Evolutionary conservation across 2,329 filamentous ascomycete genomes (phyloP), one percentile per base, ranked within the genome.

Genomic region (Hymenoscyphus fraxineus): DNA sequence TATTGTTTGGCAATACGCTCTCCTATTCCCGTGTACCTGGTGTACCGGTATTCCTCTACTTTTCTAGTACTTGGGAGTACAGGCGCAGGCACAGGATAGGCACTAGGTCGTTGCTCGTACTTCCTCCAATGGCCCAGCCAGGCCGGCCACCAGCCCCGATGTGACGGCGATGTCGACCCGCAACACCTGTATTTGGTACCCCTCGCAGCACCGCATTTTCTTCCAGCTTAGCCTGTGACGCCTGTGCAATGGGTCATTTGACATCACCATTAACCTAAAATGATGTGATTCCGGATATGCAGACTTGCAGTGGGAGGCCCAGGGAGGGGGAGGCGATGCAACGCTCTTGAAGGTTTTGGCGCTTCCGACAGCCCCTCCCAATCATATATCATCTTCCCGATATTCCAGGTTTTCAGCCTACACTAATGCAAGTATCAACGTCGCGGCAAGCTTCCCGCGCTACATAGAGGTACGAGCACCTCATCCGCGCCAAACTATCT

Each of bases 231-330:
- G 15, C 44, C 44, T 47, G 44, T 47, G 44, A 6, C 13, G 15
- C 44, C 44, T 47, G 44, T 47, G 44, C 44, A n/a, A 51, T 51
- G n/a, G 44, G 22, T 27, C 6, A 51, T 51, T 51, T 51, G 44
- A 51, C 44, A 51, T 51, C 44, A 19, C 44, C 44, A 51, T 51
- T 19, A n/a, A 51, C 44, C 44, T 9, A 51, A 51, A 51, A 51
- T 51, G 44, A 51, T 51, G 44, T 51, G 44, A 51, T 51, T n/a
- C 44, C 44, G 44, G n/a, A 44, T 16, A 22, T 51, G 44, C 35
- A 35, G n/a, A n/a, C n/a, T n/a, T n/a, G n/a, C n/a, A n/a, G n/a
- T n/a, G n/a, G n/a, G n/a, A n/a, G n/a, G n/a, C n/a, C n/a, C n/a
- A n/a, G n/a, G n/a, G n/a, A n/a, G 35, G 5, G 9, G 6, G 35